Evolutionary conservation across 345 rosid species (phyloP).

Genomic region (Eucalyptus melliodora): DNA sequence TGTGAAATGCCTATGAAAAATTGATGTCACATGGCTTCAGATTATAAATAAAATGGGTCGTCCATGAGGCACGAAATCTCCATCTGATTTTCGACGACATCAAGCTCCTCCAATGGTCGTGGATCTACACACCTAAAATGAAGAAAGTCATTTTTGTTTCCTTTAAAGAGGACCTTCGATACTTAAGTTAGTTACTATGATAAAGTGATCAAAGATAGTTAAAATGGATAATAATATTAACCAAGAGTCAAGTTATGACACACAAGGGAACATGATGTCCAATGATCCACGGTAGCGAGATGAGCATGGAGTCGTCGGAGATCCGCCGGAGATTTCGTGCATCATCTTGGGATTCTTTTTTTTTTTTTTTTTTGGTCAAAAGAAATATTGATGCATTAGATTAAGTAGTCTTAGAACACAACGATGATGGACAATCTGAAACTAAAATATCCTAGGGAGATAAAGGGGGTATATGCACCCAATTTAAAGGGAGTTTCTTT

Average conservation of each 20-base stretch:
- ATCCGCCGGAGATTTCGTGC: not conserved
- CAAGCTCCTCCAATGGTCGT: not conserved
- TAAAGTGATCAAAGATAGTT: not conserved
- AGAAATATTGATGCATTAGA: no score
- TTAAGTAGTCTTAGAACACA: no score
- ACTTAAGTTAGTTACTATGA: not conserved
- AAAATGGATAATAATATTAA: not conserved
- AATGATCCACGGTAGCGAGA: rapidly evolving
- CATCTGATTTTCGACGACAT: not conserved
- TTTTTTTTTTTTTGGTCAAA: no score
- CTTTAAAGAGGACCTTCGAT: not conserved
- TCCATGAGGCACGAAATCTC: not conserved
- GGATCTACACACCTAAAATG: not conserved
- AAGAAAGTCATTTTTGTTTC: not conserved
- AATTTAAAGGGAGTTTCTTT: no score
- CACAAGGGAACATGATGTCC: no score
- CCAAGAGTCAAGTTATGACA: not conserved
- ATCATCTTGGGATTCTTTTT: not conserved
- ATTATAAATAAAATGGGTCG: not conserved
- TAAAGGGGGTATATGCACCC: no score
- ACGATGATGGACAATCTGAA: no score
- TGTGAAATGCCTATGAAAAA: not conserved
- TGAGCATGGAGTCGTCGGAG: not conserved
- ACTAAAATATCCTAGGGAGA: no score
- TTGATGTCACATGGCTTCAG: not conserved